These are phyloP conservation scores for Metschnikowia gelsemii DNA, from an alignment of 805 yeast genomes.

Conservation along the genomic window DNA sequence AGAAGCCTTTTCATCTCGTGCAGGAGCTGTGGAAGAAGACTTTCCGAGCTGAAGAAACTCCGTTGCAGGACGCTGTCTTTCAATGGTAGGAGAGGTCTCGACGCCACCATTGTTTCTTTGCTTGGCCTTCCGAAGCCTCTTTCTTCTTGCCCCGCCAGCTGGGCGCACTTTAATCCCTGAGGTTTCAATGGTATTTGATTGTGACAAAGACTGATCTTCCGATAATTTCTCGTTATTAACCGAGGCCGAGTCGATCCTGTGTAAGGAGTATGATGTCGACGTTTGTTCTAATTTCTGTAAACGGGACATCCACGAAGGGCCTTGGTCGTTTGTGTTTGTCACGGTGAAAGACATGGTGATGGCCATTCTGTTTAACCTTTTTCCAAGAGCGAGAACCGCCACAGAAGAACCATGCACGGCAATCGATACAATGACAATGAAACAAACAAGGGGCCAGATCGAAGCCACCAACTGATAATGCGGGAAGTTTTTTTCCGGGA, in stretches of 20 bases:
- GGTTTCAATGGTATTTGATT: slow-evolving; percentile 51
- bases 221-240: slow-evolving; percentile 11
- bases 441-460: slow-evolving; percentile 66
- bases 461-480: slow-evolving; percentile 60
- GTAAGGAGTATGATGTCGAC: slow-evolving; percentile 77
- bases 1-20: slow-evolving; percentile 6
- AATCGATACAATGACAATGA: slow-evolving; percentile 77
- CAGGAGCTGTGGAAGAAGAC: slow-evolving; percentile 19
- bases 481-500: slow-evolving; percentile 48
- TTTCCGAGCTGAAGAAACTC: slow-evolving; percentile 43
- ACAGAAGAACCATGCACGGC: slow-evolving; percentile 84
- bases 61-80: slow-evolving; percentile 38
- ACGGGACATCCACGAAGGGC: slow-evolving; percentile 78
- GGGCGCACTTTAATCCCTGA: slow-evolving; percentile 66
- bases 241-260: slow-evolving; percentile 66
- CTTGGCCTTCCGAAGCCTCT: slow-evolving; percentile 38
- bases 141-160: slow-evolving; percentile 70
- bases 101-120: slow-evolving; percentile 29
- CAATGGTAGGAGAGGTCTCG: slow-evolving; percentile 17
- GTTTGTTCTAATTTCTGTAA: slow-evolving; percentile 73
- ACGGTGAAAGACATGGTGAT: slow-evolving; percentile 84
- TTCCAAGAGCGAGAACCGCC: slow-evolving; percentile 48
- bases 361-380: slow-evolving; percentile 86
- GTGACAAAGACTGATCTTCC: slow-evolving; percentile 26
- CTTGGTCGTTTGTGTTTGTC: slow-evolving; percentile 51